Conservation (phyloP, 306 rosid species). For the Rosa persica region DNA sequence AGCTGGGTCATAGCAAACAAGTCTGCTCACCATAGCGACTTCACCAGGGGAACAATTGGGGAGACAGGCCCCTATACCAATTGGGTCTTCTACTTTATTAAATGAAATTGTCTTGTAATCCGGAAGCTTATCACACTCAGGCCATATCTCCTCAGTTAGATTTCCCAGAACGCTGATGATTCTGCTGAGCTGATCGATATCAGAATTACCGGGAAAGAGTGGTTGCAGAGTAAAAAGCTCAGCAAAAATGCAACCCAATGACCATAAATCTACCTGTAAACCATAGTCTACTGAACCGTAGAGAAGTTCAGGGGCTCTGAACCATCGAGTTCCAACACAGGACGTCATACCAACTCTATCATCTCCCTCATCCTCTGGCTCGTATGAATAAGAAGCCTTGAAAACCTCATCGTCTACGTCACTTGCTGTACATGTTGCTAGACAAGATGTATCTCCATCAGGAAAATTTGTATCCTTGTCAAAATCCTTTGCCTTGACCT, state of each 20-base stretch:
- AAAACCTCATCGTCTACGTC: conserved; percentile 70
- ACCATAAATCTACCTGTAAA: conserved; percentile 86
- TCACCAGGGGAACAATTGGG: conserved; percentile 44
- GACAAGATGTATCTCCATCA: conserved; percentile 77
- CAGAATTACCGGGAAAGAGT: conserved; percentile 76
- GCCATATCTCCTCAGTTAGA: conserved; percentile 71
- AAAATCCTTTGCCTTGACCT: conserved; percentile 59
- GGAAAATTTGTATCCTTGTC: conserved; percentile 57
- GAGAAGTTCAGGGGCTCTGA: conserved; percentile 80
- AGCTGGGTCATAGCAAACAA: conserved; percentile 73
- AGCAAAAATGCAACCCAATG: conserved; percentile 79
- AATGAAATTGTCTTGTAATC: conserved; percentile 64
- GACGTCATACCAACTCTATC: conserved; percentile 63
- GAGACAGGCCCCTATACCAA: conserved; percentile 58
- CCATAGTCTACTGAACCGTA: conserved; percentile 74
- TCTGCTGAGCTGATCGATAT: conserved; percentile 80
- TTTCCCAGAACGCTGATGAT: conserved; percentile 68
- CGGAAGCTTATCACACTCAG: conserved; percentile 65
- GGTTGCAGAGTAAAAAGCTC: conserved; percentile 71
- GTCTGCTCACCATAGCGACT: conserved; percentile 49
- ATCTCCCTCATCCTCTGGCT: conserved; percentile 59
- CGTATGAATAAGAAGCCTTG: conserved; percentile 52
- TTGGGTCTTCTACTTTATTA: conserved; percentile 58
- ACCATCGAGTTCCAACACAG: conserved; percentile 90
- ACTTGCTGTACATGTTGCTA: conserved; percentile 81